Conservation (phyloP, 1,284 basidiomycete species). For the Leccinum solheimii region DNA sequence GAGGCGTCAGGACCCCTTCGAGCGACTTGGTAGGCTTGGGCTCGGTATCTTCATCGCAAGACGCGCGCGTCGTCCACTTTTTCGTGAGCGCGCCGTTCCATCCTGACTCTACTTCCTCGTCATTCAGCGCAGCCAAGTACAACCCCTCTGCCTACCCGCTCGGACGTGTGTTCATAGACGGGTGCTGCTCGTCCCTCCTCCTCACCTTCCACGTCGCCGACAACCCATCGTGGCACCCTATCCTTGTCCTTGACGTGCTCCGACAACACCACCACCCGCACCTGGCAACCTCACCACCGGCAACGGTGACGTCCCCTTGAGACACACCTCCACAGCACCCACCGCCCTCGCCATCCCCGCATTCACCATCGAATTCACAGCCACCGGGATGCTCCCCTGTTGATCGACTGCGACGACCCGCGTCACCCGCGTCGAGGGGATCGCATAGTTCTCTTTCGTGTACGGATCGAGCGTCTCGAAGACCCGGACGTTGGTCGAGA, state of each 20-base stretch:
- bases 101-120: conserved; percentile 51
- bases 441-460: conserved; percentile 91
- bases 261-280: conserved; percentile 55
- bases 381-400: conserved; percentile 82
- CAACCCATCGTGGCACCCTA: conserved; percentile 39
- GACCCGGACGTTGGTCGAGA: conserved; percentile 70
- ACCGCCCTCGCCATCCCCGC: conserved; percentile 70
- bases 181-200: conserved; percentile 69
- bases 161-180: conserved; percentile 86
- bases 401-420: conserved; percentile 89
- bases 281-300: conserved; percentile 70
- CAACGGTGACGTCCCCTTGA: conserved; percentile 62
- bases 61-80: conserved; percentile 61
- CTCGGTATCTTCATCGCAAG: conserved; percentile 26
- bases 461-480: conserved; percentile 97
- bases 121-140: conserved; percentile 67
- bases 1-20: background rate
- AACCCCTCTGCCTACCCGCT: conserved; percentile 78
- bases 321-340: conserved; percentile 66
- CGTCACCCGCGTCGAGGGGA: conserved; percentile 92
- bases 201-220: conserved; percentile 54
- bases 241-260: conserved; percentile 40
- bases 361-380: conserved; percentile 89
- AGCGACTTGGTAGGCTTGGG: background rate
- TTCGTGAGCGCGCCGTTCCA: conserved; percentile 78